Evolutionary conservation across 1,284 basidiomycete species (phyloP).

Genomic region (Peniophora sp.): DNA sequence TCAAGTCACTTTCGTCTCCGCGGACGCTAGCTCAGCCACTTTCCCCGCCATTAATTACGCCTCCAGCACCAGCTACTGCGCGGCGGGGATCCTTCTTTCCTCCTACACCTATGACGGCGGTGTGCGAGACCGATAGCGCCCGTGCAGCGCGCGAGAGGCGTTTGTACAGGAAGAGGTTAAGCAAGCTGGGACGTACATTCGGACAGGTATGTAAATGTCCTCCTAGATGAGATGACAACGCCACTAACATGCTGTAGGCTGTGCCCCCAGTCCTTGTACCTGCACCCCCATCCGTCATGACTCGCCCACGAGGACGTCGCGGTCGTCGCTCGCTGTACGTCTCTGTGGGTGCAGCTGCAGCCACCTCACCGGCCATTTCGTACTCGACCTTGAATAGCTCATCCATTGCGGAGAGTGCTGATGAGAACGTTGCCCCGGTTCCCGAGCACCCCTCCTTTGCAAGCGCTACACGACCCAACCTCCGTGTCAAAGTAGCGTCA

Average conservation of each 20-base stretch:
- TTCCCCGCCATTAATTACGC: background rate
- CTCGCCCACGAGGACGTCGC: background rate
- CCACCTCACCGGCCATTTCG: too few species aligned
- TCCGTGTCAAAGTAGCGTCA: too few species aligned
- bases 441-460: too few species aligned
- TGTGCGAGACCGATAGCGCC: conserved; percentile 2
- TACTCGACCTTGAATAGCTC: too few species aligned
- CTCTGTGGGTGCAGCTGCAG: background rate
- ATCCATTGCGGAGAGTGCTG: too few species aligned
- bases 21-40: background rate
- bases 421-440: too few species aligned
- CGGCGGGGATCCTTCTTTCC: background rate
- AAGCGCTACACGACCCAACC: too few species aligned
- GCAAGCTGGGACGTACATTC: conserved; percentile 10
- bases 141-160: conserved; percentile 3
- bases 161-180: conserved; percentile 7
- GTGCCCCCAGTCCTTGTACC: conserved; percentile 7
- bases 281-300: background rate
- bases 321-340: background rate
- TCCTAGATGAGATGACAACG: background rate
- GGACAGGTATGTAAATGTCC: conserved; percentile 8
- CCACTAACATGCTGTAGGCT: background rate
- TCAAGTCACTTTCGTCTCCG: background rate
- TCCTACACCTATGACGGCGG: background rate
- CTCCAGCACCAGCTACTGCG: background rate